These are phyloP conservation scores for Cladosporium cucumerinum DNA, from an alignment of 2,329 filamentous ascomycete species.

Conservation along the genomic window DNA sequence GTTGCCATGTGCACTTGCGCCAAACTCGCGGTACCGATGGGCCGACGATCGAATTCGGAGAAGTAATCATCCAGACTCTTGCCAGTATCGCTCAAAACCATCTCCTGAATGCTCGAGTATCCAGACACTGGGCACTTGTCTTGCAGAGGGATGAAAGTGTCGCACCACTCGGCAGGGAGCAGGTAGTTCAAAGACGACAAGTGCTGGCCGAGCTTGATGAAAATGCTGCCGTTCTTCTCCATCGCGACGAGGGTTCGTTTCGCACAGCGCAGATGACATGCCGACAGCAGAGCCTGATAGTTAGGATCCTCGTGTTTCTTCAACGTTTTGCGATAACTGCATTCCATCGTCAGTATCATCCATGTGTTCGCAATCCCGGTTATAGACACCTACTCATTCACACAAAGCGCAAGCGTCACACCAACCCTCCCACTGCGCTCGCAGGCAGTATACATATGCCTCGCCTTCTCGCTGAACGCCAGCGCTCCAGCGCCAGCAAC, in stretches of 20 bases:
- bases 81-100: conserved; percentile 84
- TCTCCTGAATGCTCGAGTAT: conserved; percentile 76
- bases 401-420: conserved; percentile 70
- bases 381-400: conserved; percentile 67
- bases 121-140: conserved; percentile 94
- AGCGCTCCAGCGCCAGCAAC: conserved; percentile 41
- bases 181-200: conserved; percentile 95
- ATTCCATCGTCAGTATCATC: conserved; percentile 3
- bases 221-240: conserved; percentile 96
- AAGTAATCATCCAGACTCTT: conserved; percentile 77
- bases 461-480: conserved; percentile 63
- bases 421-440: conserved; percentile 78
- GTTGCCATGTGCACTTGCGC: conserved; percentile 91
- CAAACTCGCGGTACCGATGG: conserved; percentile 88
- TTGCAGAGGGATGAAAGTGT: conserved; percentile 91
- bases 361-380: neutral
- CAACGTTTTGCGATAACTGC: conserved; percentile 81
- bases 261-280: conserved; percentile 90
- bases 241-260: conserved; percentile 79
- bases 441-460: conserved; percentile 69
- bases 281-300: conserved; percentile 65
- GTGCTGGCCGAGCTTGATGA: conserved; percentile 96
- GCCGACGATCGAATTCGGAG: conserved; percentile 72
- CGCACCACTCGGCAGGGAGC: conserved; percentile 86
- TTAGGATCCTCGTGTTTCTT: conserved; percentile 63